Evolutionary conservation across 163 green algal genomes (phyloP).

Genomic region (Smithsoniella earleae): DNA sequence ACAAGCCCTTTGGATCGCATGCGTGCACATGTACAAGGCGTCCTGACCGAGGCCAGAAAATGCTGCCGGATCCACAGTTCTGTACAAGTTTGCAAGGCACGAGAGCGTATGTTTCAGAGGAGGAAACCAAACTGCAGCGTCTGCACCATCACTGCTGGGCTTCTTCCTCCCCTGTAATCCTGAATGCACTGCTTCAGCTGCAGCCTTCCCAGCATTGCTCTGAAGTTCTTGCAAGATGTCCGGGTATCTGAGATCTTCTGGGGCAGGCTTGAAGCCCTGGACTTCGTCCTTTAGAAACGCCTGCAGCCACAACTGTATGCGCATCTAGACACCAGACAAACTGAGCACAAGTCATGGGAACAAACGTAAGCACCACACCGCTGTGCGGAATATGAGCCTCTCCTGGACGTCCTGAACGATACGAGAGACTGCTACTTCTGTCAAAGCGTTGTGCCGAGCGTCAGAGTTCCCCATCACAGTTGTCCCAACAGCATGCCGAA

Average conservation of each 20-base stretch:
- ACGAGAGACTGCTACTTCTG: slow-evolving; percentile 33
- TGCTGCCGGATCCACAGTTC: slow-evolving; percentile 59
- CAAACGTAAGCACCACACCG: no score
- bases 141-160: not conserved
- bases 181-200: not conserved
- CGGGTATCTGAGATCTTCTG: slow-evolving; percentile 74
- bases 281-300: slow-evolving; percentile 77
- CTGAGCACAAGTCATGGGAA: no score
- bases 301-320: no score
- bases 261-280: slow-evolving; percentile 44
- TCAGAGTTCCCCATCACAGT: no score
- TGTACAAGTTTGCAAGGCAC: slow-evolving; percentile 83
- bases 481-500: no score
- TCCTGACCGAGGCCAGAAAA: slow-evolving; percentile 89
- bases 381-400: slow-evolving; percentile 64
- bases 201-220: not conserved
- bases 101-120: slow-evolving; percentile 67
- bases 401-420: slow-evolving; percentile 80
- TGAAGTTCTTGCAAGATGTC: slow-evolving; percentile 45
- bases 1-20: slow-evolving; percentile 15
- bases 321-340: no score
- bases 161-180: not conserved
- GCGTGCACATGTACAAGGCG: slow-evolving; percentile 64
- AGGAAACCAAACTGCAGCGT: slow-evolving; percentile 51
- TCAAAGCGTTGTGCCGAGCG: not conserved